These are phyloP conservation scores for Eremothecium sinecaudum DNA, from an alignment of 1,139 yeast species.

Conservation along the genomic window DNA sequence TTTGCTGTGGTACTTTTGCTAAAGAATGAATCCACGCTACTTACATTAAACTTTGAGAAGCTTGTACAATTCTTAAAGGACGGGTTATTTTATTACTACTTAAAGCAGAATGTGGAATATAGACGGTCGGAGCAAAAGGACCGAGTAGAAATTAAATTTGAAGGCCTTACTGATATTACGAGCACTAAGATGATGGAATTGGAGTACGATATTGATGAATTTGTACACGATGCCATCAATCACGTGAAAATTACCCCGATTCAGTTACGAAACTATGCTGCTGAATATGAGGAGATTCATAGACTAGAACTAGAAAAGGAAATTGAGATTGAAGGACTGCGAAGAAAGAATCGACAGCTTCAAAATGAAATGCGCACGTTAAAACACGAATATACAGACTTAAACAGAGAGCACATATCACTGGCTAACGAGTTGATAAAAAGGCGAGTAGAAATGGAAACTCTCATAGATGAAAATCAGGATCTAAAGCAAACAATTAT, in stretches of 20 bases:
- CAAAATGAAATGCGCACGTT: slow-evolving; percentile 65
- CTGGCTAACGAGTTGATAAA: slow-evolving; percentile 67
- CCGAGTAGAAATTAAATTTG: too few species aligned
- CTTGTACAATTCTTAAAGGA: slow-evolving; percentile 70
- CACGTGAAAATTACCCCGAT: slow-evolving; percentile 59
- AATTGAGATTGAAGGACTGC: slow-evolving; percentile 58
- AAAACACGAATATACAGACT: slow-evolving; percentile 57
- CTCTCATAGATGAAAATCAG: slow-evolving; percentile 55
- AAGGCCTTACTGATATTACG: slow-evolving; percentile 8
- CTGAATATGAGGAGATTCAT: slow-evolving; percentile 68
- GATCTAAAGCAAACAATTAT: slow-evolving; percentile 45
- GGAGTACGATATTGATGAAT: slow-evolving; percentile 54
- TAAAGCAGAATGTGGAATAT: slow-evolving; percentile 35
- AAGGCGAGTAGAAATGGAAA: slow-evolving; percentile 54
- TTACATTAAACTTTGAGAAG: slow-evolving; percentile 62
- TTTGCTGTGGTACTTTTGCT: slow-evolving; percentile 72
- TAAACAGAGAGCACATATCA: slow-evolving; percentile 73
- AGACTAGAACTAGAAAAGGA: slow-evolving; percentile 57
- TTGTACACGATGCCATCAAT: slow-evolving; percentile 72
- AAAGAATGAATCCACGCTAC: slow-evolving; percentile 50
- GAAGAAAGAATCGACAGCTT: slow-evolving; percentile 59
- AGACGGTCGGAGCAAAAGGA: slow-evolving; percentile 8
- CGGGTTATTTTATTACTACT: slow-evolving; percentile 61
- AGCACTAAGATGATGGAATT: slow-evolving; percentile 6
- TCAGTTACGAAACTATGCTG: slow-evolving; percentile 55